Conservation (phyloP, 495 filamentous ascomycete species). For the Annulohypoxylon nitens region DNA sequence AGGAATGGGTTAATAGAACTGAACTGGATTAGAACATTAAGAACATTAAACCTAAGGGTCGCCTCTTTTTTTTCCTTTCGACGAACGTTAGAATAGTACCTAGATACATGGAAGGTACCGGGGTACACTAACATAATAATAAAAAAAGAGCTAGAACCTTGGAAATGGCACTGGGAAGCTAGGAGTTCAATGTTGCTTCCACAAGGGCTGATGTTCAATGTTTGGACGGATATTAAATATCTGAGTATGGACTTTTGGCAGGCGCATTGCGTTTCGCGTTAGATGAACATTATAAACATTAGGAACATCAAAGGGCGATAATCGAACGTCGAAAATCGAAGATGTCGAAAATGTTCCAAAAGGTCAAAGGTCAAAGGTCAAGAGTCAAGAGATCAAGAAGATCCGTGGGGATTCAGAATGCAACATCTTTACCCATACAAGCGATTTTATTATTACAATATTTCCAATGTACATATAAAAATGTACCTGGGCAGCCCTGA, state of each 20-base stretch:
- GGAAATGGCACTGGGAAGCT: conserved; percentile 17
- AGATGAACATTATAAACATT: conserved; percentile 1
- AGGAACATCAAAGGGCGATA: conserved; percentile 4
- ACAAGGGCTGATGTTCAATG: conserved; percentile 20
- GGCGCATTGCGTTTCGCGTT: conserved; percentile 37
- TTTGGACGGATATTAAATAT: too few relatives aligned
- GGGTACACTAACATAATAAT: conserved; percentile 41
- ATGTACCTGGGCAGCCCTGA: neutral
- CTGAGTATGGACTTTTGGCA: neutral
- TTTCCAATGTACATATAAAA: conserved; percentile 4
- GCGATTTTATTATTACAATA: conserved; percentile 10
- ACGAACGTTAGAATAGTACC: conserved; percentile 36
- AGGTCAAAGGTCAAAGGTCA: conserved; percentile 7
- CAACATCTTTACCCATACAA: conserved; percentile 21
- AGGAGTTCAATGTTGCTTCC: conserved; percentile 12
- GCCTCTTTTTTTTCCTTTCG: conserved; percentile 13
- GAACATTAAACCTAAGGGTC: neutral
- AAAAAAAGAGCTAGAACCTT: conserved; percentile 1
- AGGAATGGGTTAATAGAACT: conserved; percentile 28
- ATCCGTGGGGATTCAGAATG: conserved; percentile 32
- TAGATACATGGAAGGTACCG: conserved; percentile 26
- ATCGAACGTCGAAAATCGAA: neutral
- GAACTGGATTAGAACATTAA: neutral
- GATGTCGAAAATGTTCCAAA: neutral
- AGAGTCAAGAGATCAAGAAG: conserved; percentile 13